Percentiles rank a stretch among this genome's conserved stretches.
phyloP scores from a whole-genome alignment of 2,329 filamentous ascomycete species.

The Colletotrichum sp. region DNA sequence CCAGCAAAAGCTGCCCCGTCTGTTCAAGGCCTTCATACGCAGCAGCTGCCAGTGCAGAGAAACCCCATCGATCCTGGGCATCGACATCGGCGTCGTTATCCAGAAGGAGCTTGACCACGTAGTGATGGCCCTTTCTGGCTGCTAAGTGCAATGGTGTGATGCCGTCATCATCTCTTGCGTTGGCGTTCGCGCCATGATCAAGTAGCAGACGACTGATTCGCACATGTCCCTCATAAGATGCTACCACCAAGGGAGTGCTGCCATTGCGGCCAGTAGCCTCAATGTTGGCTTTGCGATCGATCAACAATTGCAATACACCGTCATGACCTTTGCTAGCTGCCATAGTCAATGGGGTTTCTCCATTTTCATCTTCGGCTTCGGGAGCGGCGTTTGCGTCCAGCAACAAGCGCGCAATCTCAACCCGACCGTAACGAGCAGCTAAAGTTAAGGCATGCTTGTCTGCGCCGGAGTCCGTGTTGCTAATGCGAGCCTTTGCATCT shows the following conservation, averaged over 20 bases:
- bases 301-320: not conserved
- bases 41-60: not conserved
- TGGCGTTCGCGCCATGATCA: not conserved
- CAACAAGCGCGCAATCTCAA: fast-evolving
- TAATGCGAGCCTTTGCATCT: fast-evolving
- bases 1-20: not conserved
- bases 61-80: not conserved
- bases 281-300: not conserved
- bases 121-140: not conserved
- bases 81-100: not conserved
- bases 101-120: not conserved
- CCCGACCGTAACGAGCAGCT: not conserved
- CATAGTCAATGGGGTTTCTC: not conserved
- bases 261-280: not conserved
- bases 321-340: not conserved
- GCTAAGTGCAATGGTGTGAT: not conserved
- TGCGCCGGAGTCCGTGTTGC: not conserved
- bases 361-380: not conserved
- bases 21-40: not conserved
- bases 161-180: not conserved
- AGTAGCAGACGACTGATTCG: not conserved
- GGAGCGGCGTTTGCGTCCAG: not conserved
- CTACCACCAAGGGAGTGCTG: not conserved
- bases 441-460: not conserved
- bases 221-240: not conserved